These are phyloP conservation scores for Physcomitrium patens DNA, from an alignment of 225 moss, liverwort and hornwort species.

Conservation along the genomic window DNA sequence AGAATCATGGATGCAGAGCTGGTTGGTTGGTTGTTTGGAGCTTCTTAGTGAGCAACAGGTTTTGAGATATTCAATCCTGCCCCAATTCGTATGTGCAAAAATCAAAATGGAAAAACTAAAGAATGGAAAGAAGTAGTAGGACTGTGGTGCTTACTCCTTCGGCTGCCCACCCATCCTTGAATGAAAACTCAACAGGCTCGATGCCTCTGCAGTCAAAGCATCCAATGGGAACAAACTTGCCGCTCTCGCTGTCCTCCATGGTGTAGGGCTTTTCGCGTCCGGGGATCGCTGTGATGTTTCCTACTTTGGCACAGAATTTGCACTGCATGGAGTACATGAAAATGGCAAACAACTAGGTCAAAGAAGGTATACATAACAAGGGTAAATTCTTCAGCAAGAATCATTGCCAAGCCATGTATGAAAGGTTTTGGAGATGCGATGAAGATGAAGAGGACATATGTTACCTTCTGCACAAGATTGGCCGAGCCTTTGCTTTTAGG, in stretches of 20 bases:
- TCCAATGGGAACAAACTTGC: constrained; percentile 70
- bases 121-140: not conserved
- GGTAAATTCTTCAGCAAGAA: not conserved
- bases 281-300: constrained; percentile 71
- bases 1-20: not conserved
- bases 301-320: constrained; percentile 86
- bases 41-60: not conserved
- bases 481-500: constrained; percentile 95
- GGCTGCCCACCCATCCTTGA: constrained; percentile 93
- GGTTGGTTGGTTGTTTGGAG: not conserved
- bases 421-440: no score
- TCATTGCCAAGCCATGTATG: no score
- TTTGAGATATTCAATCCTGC: not conserved
- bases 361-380: not conserved
- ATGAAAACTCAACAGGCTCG: constrained; percentile 78
- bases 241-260: constrained; percentile 80
- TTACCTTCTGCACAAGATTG: constrained; percentile 96
- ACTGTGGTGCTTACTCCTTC: constrained; percentile 69
- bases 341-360: not conserved
- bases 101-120: not conserved
- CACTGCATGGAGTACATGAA: constrained; percentile 57
- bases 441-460: not conserved
- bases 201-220: constrained; percentile 97
- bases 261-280: constrained; percentile 86
- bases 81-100: not conserved